Percentiles rank a stretch among this genome's conserved stretches.
These are phyloP conservation scores for Cucumis cinereus DNA, from an alignment of 306 rosid genomes.

Conservation along the genomic window DNA sequence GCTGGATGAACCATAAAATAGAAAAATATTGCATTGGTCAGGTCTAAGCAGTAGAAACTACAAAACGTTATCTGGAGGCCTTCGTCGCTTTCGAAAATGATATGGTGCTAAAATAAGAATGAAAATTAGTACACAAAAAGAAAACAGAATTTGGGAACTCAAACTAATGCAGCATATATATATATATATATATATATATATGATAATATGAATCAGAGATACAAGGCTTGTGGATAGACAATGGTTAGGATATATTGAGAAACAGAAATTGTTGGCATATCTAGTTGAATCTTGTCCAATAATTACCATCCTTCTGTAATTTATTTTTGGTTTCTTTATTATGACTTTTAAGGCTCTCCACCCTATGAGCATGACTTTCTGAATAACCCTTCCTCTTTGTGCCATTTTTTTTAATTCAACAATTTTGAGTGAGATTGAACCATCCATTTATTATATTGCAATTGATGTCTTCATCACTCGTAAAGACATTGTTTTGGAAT, in stretches of 20 bases:
- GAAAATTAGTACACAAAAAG: not conserved
- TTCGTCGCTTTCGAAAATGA: not conserved
- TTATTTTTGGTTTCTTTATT: too few species aligned
- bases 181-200: too few species aligned
- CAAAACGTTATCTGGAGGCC: too few species aligned
- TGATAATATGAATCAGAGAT: too few species aligned
- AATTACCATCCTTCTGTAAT: not conserved
- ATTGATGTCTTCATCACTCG: too few species aligned
- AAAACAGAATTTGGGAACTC: not conserved
- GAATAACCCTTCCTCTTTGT: too few species aligned
- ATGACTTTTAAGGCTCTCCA: not conserved
- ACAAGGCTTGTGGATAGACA: not conserved
- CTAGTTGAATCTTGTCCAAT: not conserved
- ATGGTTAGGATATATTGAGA: not conserved
- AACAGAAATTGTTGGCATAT: not conserved
- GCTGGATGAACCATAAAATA: slow-evolving; percentile 29
- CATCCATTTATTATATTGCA: too few species aligned
- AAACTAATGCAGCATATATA: not conserved
- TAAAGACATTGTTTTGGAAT: not conserved
- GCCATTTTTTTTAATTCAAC: too few species aligned
- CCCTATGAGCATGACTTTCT: not conserved
- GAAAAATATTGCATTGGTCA: not conserved
- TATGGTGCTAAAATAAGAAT: not conserved
- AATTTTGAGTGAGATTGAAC: too few species aligned
- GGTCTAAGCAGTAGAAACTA: not conserved